Evolutionary conservation across 257 asterid species (phyloP).

Genomic region (Lavandula angustifolia): DNA sequence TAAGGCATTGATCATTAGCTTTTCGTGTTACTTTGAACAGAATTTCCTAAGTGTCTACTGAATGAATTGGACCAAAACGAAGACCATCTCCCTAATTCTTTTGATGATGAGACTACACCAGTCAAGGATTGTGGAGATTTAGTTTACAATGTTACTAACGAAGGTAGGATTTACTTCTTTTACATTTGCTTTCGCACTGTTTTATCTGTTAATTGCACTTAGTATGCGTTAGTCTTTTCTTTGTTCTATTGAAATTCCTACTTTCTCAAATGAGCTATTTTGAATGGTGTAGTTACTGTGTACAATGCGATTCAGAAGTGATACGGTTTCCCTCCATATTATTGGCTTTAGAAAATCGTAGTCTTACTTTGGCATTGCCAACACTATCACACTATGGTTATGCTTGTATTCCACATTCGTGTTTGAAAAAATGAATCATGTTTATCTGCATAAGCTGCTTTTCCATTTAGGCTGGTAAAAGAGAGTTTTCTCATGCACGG

Average conservation of each 20-base stretch:
- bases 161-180: conserved; percentile 40
- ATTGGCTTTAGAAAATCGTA: conserved; percentile 2
- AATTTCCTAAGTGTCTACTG: conserved; percentile 49
- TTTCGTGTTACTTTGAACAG: conserved; percentile 37
- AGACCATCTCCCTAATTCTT: conserved; percentile 43
- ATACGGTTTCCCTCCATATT: background rate
- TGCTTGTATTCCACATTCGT: conserved; percentile 10
- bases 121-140: conserved; percentile 77
- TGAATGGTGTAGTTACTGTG: background rate
- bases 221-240: background rate
- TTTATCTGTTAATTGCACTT: background rate
- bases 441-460: conserved; percentile 7
- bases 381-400: background rate
- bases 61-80: conserved; percentile 46
- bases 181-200: conserved; percentile 14
- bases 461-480: conserved; percentile 5
- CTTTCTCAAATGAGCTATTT: background rate
- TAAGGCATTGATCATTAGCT: conserved; percentile 29
- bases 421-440: conserved; percentile 16
- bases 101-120: conserved; percentile 70
- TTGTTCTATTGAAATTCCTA: background rate
- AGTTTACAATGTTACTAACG: conserved; percentile 45
- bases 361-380: background rate
- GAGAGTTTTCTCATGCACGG: background rate
- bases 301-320: background rate